These are phyloP conservation scores for Hanseniaspora taiwanica DNA, from an alignment of 805 yeast genomes.

Conservation along the genomic window DNA sequence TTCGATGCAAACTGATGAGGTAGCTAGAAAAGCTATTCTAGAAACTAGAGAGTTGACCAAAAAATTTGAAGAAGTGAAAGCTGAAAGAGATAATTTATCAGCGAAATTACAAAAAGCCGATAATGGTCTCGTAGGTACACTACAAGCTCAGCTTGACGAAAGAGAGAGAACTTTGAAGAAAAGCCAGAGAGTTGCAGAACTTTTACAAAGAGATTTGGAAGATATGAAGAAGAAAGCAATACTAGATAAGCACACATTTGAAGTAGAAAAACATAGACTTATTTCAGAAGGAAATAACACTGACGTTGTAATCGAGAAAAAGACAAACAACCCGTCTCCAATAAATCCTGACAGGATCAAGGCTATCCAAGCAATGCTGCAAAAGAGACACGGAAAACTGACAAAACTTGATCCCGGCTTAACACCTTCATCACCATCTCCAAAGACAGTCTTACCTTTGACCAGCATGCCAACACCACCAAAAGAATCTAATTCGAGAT, in stretches of 20 bases:
- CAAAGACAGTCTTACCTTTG: constrained; percentile 1
- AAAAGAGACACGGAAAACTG: constrained; percentile 17
- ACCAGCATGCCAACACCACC: background rate
- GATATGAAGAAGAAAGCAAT: constrained; percentile 48
- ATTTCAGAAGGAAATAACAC: constrained; percentile 43
- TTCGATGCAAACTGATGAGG: constrained; percentile 77
- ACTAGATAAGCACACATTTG: constrained; percentile 61
- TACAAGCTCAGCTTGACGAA: constrained; percentile 56
- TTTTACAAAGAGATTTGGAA: constrained; percentile 50
- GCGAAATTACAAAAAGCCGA: constrained; percentile 63
- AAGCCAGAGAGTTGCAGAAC: constrained; percentile 50
- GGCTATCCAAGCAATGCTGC: constrained; percentile 12
- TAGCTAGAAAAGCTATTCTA: constrained; percentile 58
- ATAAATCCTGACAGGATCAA: constrained; percentile 18
- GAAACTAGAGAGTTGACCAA: constrained; percentile 46
- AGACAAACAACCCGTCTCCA: constrained; percentile 6
- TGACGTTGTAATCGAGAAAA: constrained; percentile 5
- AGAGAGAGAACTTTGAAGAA: constrained; percentile 51
- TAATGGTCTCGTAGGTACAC: constrained; percentile 60
- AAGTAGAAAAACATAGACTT: constrained; percentile 58
- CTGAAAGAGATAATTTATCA: constrained; percentile 54
- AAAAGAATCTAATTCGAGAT: constrained; percentile 34
- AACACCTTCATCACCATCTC: constrained; percentile 23
- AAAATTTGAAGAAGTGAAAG: constrained; percentile 32
- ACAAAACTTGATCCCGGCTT: constrained; percentile 27